Conservation (phyloP, 306 rosid species). For the Trifolium repens region DNA sequence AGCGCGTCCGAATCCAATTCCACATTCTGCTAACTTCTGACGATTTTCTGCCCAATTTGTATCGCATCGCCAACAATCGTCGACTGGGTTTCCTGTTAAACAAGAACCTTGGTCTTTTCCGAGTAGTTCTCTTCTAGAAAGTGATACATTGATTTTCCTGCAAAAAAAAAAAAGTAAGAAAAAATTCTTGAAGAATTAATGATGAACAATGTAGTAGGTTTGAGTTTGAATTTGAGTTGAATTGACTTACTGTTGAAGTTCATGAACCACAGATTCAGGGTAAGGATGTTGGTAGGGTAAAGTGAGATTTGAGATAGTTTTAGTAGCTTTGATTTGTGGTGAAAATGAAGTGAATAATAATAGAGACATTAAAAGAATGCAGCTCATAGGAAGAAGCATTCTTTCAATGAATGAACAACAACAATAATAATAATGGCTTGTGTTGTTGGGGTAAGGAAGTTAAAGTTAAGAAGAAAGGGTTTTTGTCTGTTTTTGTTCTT, state of each 20-base stretch:
- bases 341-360: constrained; percentile 43
- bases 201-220: not conserved
- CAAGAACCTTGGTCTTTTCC: constrained; percentile 55
- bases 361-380: constrained; percentile 75
- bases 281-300: constrained; percentile 81
- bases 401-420: constrained; percentile 37
- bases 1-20: constrained; percentile 81
- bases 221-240: not conserved
- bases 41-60: constrained; percentile 67
- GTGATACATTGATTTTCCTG: constrained; percentile 80
- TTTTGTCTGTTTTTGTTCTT: constrained; percentile 33
- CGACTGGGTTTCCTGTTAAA: constrained; percentile 82
- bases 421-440: constrained; percentile 30
- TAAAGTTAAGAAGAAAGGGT: not conserved
- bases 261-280: constrained; percentile 78
- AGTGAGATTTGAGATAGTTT: constrained; percentile 62
- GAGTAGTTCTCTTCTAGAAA: constrained; percentile 55
- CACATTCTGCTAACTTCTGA: constrained; percentile 85
- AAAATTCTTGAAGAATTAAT: not conserved
- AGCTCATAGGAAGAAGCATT: constrained; percentile 61
- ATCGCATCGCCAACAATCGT: constrained; percentile 96
- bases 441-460: not conserved
- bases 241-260: constrained; percentile 72
- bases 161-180: not conserved
- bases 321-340: constrained; percentile 57